phyloP scores from a whole-genome alignment of 2,329 filamentous ascomycete genomes.

The Phyllosticta capitalensis region DNA sequence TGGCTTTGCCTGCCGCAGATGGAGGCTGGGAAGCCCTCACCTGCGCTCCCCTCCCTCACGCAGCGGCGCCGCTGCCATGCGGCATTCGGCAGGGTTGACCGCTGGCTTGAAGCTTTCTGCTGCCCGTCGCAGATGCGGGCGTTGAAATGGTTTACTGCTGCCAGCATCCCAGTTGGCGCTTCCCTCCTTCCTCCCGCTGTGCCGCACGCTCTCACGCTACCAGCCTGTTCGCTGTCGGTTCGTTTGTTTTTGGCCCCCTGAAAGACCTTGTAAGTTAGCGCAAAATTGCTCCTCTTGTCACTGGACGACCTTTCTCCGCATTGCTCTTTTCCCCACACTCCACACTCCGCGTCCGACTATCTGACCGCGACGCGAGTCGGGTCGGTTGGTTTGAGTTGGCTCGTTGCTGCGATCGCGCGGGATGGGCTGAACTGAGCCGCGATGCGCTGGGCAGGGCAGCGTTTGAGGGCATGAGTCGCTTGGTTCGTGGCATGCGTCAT shows the following conservation, averaged over 20 bases:
- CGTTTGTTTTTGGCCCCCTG: not conserved
- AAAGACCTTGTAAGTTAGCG: too few relatives aligned
- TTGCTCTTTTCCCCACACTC: too few relatives aligned
- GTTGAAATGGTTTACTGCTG: not conserved
- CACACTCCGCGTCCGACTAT: too few relatives aligned
- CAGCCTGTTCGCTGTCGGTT: not conserved
- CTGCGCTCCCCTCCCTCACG: not conserved
- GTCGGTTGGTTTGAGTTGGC: too few relatives aligned
- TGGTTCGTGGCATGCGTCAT: too few relatives aligned
- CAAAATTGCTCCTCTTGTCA: too few relatives aligned
- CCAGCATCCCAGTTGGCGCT: not conserved
- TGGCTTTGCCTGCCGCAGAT: not conserved
- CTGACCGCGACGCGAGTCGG: too few relatives aligned
- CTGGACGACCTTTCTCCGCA: too few relatives aligned
- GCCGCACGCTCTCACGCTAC: not conserved
- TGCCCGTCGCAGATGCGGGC: not conserved
- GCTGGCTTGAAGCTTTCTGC: not conserved
- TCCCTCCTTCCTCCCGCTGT: not conserved
- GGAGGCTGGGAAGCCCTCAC: not conserved
- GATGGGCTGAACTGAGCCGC: too few relatives aligned
- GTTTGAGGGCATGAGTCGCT: too few relatives aligned
- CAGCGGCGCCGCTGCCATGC: not conserved
- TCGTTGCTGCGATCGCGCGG: too few relatives aligned
- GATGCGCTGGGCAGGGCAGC: too few relatives aligned
- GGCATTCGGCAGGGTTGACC: not conserved